These are phyloP conservation scores for Microstroma glucosiphilum DNA, from an alignment of 1,284 basidiomycete species.

Conservation along the genomic window DNA sequence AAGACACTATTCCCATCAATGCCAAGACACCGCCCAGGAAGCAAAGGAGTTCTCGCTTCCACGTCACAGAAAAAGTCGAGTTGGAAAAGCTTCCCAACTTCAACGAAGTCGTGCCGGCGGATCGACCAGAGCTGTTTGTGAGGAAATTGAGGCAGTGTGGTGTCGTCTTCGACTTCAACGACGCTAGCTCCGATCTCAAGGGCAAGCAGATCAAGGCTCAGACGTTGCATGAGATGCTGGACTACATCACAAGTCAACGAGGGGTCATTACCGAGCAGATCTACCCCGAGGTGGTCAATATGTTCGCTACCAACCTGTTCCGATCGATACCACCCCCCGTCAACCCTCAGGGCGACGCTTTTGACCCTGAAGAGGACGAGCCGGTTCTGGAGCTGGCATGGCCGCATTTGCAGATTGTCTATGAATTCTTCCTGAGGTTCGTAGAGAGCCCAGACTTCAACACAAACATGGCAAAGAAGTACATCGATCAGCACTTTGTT, in stretches of 20 bases:
- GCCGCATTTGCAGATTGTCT: slow-evolving; percentile 99
- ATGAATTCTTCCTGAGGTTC: slow-evolving; percentile 99
- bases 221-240: slow-evolving; percentile 95
- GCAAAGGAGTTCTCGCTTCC: slow-evolving; percentile 62
- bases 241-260: slow-evolving; percentile 94
- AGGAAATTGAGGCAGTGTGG: slow-evolving; percentile 93
- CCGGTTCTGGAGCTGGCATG: slow-evolving; percentile 97
- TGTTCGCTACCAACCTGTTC: slow-evolving; percentile 88
- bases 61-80: slow-evolving; percentile 90
- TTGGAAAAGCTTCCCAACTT: slow-evolving; percentile 93
- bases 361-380: slow-evolving; percentile 99
- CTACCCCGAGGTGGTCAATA: slow-evolving; percentile 98
- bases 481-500: slow-evolving; percentile 94
- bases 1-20: slow-evolving; percentile 47
- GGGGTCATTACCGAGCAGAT: slow-evolving; percentile 93
- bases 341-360: slow-evolving; percentile 94
- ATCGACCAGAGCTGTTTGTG: slow-evolving; percentile 85
- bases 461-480: slow-evolving; percentile 93
- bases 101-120: slow-evolving; percentile 79
- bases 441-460: slow-evolving; percentile 98
- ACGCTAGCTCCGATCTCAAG: slow-evolving; percentile 86
- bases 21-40: slow-evolving; percentile 48
- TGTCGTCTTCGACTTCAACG: slow-evolving; percentile 98
- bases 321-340: slow-evolving; percentile 98
- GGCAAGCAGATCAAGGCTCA: slow-evolving; percentile 99